These are phyloP conservation scores for Pisolithus microcarpus DNA, from an alignment of 768 basidiomycete genomes.

Conservation along the genomic window DNA sequence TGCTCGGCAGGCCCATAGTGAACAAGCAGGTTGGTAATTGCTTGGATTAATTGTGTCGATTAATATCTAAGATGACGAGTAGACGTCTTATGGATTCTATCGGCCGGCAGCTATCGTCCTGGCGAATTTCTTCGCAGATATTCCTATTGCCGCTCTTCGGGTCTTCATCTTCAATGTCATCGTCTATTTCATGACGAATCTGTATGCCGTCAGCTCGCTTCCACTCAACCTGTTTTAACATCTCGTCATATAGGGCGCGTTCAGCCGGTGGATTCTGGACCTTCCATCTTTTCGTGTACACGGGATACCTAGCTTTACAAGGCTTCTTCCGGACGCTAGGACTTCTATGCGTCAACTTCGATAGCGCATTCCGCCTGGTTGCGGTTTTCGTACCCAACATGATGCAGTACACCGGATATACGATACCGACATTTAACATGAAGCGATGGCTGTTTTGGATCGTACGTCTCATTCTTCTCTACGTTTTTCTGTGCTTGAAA, in stretches of 20 bases:
- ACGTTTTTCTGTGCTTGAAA: neutral
- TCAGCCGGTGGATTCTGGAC: conserved; percentile 42
- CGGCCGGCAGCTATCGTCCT: conserved; percentile 57
- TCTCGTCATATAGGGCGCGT: conserved; percentile 19
- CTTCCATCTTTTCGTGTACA: conserved; percentile 58
- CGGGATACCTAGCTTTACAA: conserved; percentile 67
- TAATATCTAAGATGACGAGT: neutral
- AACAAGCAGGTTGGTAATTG: conserved; percentile 46
- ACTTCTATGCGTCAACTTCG: conserved; percentile 46
- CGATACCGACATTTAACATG: conserved; percentile 62
- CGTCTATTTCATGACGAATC: conserved; percentile 60
- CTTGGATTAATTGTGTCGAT: neutral
- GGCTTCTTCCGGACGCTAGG: conserved; percentile 80
- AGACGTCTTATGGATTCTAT: conserved; percentile 59
- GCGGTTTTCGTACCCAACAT: conserved; percentile 74
- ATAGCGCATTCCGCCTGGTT: conserved; percentile 46
- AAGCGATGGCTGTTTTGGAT: conserved; percentile 86
- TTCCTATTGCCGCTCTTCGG: conserved; percentile 59
- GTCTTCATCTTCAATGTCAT: conserved; percentile 57
- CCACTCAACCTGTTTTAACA: conserved; percentile 14
- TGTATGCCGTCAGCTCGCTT: conserved; percentile 29
- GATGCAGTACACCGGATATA: conserved; percentile 64
- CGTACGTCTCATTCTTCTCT: conserved; percentile 31
- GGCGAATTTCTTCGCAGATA: conserved; percentile 60
- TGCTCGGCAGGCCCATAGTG: conserved; percentile 73